Percentiles rank a stretch among this genome's conserved stretches.
Evolutionary conservation across 306 rosid genomes (phyloP).

Genomic region (Rosa chinensis): DNA sequence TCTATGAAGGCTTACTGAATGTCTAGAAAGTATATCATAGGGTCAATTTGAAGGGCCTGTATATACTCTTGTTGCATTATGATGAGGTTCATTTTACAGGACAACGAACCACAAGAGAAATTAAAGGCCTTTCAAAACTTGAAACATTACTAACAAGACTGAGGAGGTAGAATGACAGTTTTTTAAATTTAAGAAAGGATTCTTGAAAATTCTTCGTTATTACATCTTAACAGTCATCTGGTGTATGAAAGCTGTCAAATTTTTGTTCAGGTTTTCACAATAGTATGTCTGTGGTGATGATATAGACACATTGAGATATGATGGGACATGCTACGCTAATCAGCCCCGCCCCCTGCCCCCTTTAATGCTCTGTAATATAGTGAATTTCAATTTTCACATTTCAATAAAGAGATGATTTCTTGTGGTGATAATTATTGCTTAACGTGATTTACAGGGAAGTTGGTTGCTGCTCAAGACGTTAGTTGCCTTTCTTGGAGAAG

Average conservation of each 20-base stretch:
- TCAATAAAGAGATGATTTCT: neutral
- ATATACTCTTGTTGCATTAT: neutral
- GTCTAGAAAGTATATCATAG: neutral
- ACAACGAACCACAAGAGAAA: neutral
- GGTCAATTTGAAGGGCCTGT: neutral
- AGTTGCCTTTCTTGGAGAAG: neutral
- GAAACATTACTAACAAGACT: neutral
- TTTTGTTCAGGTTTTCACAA: neutral
- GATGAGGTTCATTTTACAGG: neutral
- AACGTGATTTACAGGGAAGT: slow-evolving; percentile 1
- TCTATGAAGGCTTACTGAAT: neutral
- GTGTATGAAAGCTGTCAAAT: too few species aligned
- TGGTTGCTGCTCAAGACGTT: slow-evolving; percentile 7
- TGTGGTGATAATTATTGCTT: neutral
- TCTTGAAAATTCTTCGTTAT: neutral
- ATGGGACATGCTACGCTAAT: neutral
- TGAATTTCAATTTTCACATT: neutral
- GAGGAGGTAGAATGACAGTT: neutral
- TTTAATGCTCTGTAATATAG: neutral
- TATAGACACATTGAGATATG: neutral
- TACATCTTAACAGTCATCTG: neutral
- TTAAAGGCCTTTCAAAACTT: neutral
- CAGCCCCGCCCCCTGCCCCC: neutral
- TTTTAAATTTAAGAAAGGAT: neutral
- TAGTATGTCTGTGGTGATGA: neutral